Evolutionary conservation across 2,329 filamentous ascomycete genomes (phyloP).

Genomic region (Cladophialophora chaetospira): DNA sequence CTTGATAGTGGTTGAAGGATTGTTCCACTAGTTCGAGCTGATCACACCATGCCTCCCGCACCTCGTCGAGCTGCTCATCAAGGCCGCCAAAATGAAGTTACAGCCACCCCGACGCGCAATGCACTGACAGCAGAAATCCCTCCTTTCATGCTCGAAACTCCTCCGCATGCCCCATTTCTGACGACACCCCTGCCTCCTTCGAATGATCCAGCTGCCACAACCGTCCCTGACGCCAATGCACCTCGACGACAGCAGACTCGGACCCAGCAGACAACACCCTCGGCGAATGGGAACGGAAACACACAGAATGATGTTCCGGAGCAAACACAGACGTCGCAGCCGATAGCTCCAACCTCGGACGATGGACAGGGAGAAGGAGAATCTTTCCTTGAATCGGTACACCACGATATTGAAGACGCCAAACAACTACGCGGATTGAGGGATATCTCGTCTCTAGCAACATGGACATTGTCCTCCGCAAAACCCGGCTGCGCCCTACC

Average conservation of each 20-base stretch:
- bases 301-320: conserved; percentile 12
- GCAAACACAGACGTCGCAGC: conserved; percentile 23
- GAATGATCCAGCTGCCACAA: conserved; percentile 26
- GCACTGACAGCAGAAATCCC: conserved; percentile 35
- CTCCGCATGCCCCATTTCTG: conserved; percentile 34
- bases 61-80: conserved; percentile 29
- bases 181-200: conserved; percentile 30
- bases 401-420: conserved; percentile 31
- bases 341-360: conserved; percentile 23
- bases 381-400: conserved; percentile 29
- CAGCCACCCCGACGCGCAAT: conserved; percentile 34
- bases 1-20: conserved; percentile 12
- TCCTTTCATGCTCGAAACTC: conserved; percentile 36
- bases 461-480: conserved; percentile 64
- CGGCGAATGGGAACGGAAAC: conserved; percentile 13
- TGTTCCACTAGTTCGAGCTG: not conserved
- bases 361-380: conserved; percentile 25
- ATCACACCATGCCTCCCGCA: conserved; percentile 30
- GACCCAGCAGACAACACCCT: conserved; percentile 26
- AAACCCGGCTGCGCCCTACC: conserved; percentile 65
- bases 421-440: conserved; percentile 46
- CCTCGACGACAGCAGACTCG: conserved; percentile 22
- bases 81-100: conserved; percentile 18
- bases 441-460: conserved; percentile 67
- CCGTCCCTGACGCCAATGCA: conserved; percentile 26